phyloP scores from a whole-genome alignment of 2,329 filamentous ascomycete species.

The Paramyrothecium roridum region DNA sequence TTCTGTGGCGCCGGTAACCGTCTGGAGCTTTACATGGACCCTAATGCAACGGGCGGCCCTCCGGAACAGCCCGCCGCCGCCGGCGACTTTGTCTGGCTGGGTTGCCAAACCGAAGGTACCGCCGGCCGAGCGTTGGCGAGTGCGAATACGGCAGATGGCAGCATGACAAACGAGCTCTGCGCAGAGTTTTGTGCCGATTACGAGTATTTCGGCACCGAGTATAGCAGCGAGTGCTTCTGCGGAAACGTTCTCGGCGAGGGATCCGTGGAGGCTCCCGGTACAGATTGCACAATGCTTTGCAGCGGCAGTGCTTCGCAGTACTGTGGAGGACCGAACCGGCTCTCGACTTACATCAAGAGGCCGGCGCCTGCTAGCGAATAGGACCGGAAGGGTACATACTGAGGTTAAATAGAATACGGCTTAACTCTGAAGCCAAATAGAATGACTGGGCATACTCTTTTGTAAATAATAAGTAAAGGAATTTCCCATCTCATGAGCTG shows the following conservation, averaged over 20 bases:
- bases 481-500: too few relatives aligned
- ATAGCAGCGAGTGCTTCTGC: constrained; percentile 34
- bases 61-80: constrained; percentile 27
- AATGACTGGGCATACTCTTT: too few relatives aligned
- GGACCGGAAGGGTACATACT: neutral
- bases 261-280: constrained; percentile 21
- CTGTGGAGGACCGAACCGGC: constrained; percentile 36
- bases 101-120: constrained; percentile 34
- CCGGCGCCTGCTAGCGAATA: constrained; percentile 1
- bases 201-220: constrained; percentile 33
- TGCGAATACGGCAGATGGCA: constrained; percentile 14
- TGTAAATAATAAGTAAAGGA: too few relatives aligned
- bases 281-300: constrained; percentile 39
- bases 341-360: constrained; percentile 31
- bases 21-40: constrained; percentile 29
- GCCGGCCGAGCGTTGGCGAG: constrained; percentile 27
- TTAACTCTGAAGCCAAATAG: too few relatives aligned
- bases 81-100: constrained; percentile 27
- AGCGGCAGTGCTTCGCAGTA: constrained; percentile 30
- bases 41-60: constrained; percentile 16
- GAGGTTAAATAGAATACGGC: too few relatives aligned
- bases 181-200: constrained; percentile 26
- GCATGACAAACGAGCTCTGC: constrained; percentile 30
- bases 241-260: constrained; percentile 23
- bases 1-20: constrained; percentile 30